Conservation (phyloP, 2,329 filamentous ascomycete genomes). For the Sclerotinia sclerotiorum region DNA sequence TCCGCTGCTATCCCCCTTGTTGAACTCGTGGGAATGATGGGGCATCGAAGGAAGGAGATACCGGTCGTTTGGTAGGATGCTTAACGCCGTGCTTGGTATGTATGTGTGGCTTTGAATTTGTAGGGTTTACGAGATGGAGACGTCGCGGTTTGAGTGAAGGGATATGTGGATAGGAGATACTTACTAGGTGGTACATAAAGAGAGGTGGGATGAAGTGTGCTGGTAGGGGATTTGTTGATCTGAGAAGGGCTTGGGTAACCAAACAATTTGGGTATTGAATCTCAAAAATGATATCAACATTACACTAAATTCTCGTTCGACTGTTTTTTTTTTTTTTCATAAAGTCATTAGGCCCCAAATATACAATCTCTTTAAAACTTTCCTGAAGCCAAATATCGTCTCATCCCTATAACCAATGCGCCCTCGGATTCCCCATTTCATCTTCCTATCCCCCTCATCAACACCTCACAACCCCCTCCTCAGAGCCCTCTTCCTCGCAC, state of each 20-base stretch:
- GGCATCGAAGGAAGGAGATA: not conserved
- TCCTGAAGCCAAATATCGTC: no score
- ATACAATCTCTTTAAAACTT: no score
- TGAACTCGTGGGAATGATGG: not conserved
- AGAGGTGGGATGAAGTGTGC: not conserved
- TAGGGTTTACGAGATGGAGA: not conserved
- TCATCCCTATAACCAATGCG: not conserved
- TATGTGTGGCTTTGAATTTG: not conserved
- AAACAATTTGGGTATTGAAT: not conserved
- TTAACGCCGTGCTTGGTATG: not conserved
- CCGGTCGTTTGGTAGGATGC: not conserved
- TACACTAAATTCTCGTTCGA: not conserved
- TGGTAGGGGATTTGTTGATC: no score
- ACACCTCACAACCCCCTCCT: slow-evolving; percentile 15
- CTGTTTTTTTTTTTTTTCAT: no score
- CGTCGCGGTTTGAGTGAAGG: not conserved
- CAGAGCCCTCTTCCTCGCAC: slow-evolving; percentile 34
- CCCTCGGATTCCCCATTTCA: no score
- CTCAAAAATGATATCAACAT: not conserved
- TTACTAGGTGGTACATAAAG: no score
- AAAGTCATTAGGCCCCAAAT: no score
- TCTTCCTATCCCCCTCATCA: no score
- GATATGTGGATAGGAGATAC: not conserved
- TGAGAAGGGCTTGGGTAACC: no score
- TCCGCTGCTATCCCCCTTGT: not conserved